These are phyloP conservation scores for Rhynchospora pubera DNA, from an alignment of 176 grass and related monocot species.

Conservation along the genomic window DNA sequence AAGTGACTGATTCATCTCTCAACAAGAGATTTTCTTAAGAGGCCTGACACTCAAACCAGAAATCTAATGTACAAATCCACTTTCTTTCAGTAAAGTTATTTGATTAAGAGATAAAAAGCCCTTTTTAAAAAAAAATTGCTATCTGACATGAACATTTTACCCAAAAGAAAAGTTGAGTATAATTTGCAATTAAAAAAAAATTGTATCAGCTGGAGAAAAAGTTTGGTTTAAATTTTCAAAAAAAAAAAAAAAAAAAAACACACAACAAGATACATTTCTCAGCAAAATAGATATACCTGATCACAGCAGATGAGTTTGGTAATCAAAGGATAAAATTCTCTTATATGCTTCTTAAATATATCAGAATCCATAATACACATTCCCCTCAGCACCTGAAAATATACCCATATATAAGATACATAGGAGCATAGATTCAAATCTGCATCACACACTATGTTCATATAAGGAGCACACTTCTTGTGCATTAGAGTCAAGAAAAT, in stretches of 20 bases:
- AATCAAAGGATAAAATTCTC: constrained; percentile 96
- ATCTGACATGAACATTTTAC: background rate
- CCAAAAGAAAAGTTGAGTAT: background rate
- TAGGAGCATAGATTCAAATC: constrained; percentile 9
- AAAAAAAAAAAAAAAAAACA: background rate
- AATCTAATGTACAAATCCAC: background rate
- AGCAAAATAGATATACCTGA: constrained; percentile 45
- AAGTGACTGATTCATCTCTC: background rate
- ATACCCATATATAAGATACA: constrained; percentile 4
- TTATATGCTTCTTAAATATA: constrained; percentile 89
- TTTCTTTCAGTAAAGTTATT: background rate
- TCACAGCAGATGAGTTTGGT: constrained; percentile 99
- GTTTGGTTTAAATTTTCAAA: background rate
- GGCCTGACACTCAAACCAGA: background rate
- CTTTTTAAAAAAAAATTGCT: background rate
- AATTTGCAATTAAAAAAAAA: background rate
- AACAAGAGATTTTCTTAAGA: background rate
- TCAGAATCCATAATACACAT: constrained; percentile 87
- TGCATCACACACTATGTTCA: background rate
- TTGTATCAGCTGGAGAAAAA: background rate
- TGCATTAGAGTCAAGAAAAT: constrained; percentile 18
- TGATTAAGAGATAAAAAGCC: background rate
- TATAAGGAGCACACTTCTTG: background rate
- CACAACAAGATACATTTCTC: background rate
- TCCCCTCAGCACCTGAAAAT: constrained; percentile 77